These are phyloP conservation scores for Cudoniella acicularis DNA, from an alignment of 495 filamentous ascomycete genomes.

Conservation along the genomic window DNA sequence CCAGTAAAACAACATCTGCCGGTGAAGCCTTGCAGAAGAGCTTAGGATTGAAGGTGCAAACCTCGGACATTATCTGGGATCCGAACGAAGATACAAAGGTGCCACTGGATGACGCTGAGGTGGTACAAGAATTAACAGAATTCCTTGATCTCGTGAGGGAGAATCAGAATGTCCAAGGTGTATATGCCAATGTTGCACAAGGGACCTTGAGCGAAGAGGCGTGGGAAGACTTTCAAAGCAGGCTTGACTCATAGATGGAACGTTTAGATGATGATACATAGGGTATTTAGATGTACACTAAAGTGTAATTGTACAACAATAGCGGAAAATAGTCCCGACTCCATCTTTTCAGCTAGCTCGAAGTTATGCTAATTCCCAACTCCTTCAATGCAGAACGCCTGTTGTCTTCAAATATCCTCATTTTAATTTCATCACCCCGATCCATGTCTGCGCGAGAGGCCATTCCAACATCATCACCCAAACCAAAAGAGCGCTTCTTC, in stretches of 20 bases:
- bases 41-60: slow-evolving; percentile 60
- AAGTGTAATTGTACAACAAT: slow-evolving; percentile 13
- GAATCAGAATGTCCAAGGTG: slow-evolving; percentile 60
- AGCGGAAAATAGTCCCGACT: not conserved
- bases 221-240: slow-evolving; percentile 47
- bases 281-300: slow-evolving; percentile 18
- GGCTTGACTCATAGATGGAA: slow-evolving; percentile 36
- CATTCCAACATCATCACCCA: too few relatives aligned
- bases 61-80: slow-evolving; percentile 79
- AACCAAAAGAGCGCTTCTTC: too few relatives aligned
- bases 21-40: slow-evolving; percentile 55
- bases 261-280: too few relatives aligned
- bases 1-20: slow-evolving; percentile 60
- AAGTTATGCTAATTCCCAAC: not conserved
- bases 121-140: slow-evolving; percentile 48
- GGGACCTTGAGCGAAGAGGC: slow-evolving; percentile 40
- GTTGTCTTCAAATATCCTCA: too few relatives aligned
- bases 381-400: slow-evolving; percentile 19
- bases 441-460: too few relatives aligned
- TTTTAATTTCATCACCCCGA: not conserved
- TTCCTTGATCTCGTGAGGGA: slow-evolving; percentile 53
- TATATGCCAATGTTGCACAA: slow-evolving; percentile 59
- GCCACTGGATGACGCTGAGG: slow-evolving; percentile 36
- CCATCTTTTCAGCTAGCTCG: not conserved
- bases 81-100: slow-evolving; percentile 76